Base-by-base conservation (phyloP, 2,329 filamentous ascomycete genomes). In the Nothophaeocryptopus gaeumannii region DNA sequence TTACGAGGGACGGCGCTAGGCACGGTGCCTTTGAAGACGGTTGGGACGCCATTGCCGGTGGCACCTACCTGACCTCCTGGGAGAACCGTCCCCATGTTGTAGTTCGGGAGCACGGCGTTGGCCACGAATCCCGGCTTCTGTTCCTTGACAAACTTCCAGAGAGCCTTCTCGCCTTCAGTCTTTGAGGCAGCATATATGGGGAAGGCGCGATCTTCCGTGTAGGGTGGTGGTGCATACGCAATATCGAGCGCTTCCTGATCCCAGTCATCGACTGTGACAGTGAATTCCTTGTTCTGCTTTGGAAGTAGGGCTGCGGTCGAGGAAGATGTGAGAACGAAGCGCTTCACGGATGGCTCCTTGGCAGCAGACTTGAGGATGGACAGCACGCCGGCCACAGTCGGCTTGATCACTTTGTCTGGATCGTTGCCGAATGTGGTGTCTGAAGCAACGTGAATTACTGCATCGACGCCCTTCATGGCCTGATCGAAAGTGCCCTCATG, bases 121-220 rank as follows among this genome's bases (percentile, higher is more conserved):
- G 75, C 66, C 5, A 68, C 67, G 53, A 79, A 79, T 0, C 47
- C 30, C 0, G 74, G 72, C 11, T 73, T 70, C 8, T 72, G 67
- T 37, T 75, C 68, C 36, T 69, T 58, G 15, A 75, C 59, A 58
- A 72, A 79, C 35, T 71, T 70, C 74, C 75, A 78, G 10, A 74
- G 60, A 5, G 69, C 70, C 26, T 70, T 70, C 59, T 80, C 77
- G 0, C 66, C 69, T 51, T 74, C 68, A 0, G 67, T 71, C 55
- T 80, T 80, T 41, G 69, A 70, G 1, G 75, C 76, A 0, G 67
- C 63, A 49, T 79, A 79, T 1, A 74, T 63, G 9, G 60, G 58
- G 41, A 59, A 60, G 50, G 62, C 63, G 5, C 54, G 57, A 10
- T 56, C 54, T 10, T 47, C 14, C 1, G 41, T 50, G 15, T 64